phyloP scores from a whole-genome alignment of 108 stramenopile species.

The Fistulifera pelliculosa region DNA sequence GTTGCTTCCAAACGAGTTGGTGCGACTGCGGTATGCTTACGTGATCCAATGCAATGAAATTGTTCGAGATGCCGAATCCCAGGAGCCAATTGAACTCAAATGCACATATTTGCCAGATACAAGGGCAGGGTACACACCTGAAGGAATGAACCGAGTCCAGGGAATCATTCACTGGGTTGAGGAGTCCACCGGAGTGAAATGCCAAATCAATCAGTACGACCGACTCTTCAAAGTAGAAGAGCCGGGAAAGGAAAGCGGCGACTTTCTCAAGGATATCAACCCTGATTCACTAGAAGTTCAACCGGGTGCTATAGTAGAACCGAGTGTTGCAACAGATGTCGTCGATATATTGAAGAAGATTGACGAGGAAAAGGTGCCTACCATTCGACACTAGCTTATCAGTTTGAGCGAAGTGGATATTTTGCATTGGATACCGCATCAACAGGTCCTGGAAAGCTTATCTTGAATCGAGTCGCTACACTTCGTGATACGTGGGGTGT shows the following conservation, averaged over 20 bases:
- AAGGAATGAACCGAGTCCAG: conserved; percentile 70
- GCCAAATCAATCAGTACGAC: conserved; percentile 79
- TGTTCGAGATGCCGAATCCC: conserved; percentile 58
- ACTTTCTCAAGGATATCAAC: conserved; percentile 77
- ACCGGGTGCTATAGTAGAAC: conserved; percentile 59
- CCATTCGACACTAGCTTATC: conserved; percentile 55
- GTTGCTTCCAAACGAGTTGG: conserved; percentile 56
- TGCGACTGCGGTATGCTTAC: conserved; percentile 84
- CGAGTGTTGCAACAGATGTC: conserved; percentile 57
- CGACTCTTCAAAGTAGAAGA: conserved; percentile 76
- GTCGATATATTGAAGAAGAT: conserved; percentile 28
- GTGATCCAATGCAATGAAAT: conserved; percentile 80
- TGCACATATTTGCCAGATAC: conserved; percentile 76
- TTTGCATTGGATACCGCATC: conserved; percentile 69
- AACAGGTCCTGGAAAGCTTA: conserved; percentile 39
- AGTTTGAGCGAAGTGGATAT: conserved; percentile 87
- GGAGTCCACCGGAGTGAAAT: conserved; percentile 44
- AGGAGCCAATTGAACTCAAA: conserved; percentile 60
- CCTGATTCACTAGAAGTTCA: conserved; percentile 64
- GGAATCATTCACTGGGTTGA: conserved; percentile 93
- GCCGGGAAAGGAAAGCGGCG: conserved; percentile 70
- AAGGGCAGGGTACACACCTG: conserved; percentile 73
- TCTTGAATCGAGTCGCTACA: conserved; percentile 86
- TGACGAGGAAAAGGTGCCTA: conserved; percentile 21
- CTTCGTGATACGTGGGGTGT: conserved; percentile 77